Evolutionary conservation across 2,329 filamentous ascomycete genomes (phyloP).

Genomic region (Hypoxylon sp.): DNA sequence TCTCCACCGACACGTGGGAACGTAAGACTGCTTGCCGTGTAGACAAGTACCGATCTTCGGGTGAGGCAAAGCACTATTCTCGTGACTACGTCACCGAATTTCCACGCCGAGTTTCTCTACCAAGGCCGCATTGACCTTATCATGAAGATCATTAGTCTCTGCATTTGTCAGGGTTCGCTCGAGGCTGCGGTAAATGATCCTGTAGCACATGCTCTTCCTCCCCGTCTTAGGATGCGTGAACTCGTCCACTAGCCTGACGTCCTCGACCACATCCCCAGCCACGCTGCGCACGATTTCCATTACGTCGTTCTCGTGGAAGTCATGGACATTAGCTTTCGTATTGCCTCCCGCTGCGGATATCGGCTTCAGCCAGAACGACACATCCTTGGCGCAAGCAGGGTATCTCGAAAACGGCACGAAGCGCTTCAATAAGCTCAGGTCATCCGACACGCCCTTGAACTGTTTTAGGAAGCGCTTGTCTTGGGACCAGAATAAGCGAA

Average conservation of each 20-base stretch:
- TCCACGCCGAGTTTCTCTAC: slow-evolving; percentile 82
- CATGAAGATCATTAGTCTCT: slow-evolving; percentile 83
- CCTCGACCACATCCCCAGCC: slow-evolving; percentile 87
- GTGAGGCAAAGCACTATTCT: slow-evolving; percentile 6
- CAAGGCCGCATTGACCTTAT: slow-evolving; percentile 73
- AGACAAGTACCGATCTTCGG: too few species aligned
- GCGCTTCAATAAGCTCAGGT: slow-evolving; percentile 64
- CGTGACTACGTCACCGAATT: slow-evolving; percentile 66
- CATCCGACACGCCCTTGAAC: slow-evolving; percentile 74
- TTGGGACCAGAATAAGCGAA: slow-evolving; percentile 93
- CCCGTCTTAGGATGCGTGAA: slow-evolving; percentile 91
- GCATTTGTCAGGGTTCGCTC: slow-evolving; percentile 89
- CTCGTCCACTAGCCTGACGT: slow-evolving; percentile 85
- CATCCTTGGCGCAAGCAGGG: slow-evolving; percentile 89
- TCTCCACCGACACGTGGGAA: neutral
- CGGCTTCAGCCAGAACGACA: slow-evolving; percentile 87
- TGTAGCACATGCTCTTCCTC: slow-evolving; percentile 87
- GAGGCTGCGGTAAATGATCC: slow-evolving; percentile 92
- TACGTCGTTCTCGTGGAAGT: slow-evolving; percentile 94
- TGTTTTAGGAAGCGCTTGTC: slow-evolving; percentile 89
- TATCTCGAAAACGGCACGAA: slow-evolving; percentile 94
- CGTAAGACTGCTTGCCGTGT: slow-evolving; percentile 3
- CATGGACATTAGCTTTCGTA: slow-evolving; percentile 55
- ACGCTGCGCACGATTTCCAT: slow-evolving; percentile 94
- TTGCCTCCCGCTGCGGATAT: slow-evolving; percentile 63